Percentiles rank a stretch among this genome's conserved stretches.
These are phyloP conservation scores for Pseudopithomyces chartarum DNA, from an alignment of 2,329 filamentous ascomycete genomes.

Conservation along the genomic window DNA sequence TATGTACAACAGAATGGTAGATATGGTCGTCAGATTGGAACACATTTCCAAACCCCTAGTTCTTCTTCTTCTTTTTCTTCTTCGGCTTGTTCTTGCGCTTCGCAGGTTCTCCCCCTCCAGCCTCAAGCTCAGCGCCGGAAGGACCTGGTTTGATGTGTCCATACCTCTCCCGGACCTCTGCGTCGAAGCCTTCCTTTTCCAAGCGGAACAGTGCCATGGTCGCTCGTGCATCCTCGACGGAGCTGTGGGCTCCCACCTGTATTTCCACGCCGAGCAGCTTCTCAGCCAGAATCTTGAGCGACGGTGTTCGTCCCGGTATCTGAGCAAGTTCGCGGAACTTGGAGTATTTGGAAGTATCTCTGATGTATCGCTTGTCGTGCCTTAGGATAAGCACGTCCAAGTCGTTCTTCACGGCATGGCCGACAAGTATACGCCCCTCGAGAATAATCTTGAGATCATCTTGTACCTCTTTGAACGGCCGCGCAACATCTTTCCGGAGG, in stretches of 20 bases:
- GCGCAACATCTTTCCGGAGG: conserved; percentile 60
- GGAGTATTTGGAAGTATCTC: conserved; percentile 81
- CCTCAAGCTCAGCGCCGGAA: conserved; percentile 25
- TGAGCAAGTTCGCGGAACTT: conserved; percentile 72
- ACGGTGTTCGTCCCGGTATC: conserved; percentile 67
- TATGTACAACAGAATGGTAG: no score
- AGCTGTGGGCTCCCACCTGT: conserved; percentile 64
- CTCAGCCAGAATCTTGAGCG: conserved; percentile 64
- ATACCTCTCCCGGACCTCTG: conserved; percentile 73
- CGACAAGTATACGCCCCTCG: conserved; percentile 73
- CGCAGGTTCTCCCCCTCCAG: conserved; percentile 22
- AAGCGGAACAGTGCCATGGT: conserved; percentile 87
- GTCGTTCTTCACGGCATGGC: conserved; percentile 83
- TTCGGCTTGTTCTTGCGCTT: conserved; percentile 42
- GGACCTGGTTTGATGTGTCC: conserved; percentile 33
- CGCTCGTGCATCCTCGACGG: conserved; percentile 78
- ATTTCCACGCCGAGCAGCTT: conserved; percentile 64
- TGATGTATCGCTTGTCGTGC: conserved; percentile 77
- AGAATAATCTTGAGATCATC: conserved; percentile 71
- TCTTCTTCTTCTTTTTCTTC: conserved; percentile 47
- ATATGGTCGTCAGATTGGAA: no score
- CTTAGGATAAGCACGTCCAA: conserved; percentile 74
- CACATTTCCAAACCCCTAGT: conserved; percentile 1
- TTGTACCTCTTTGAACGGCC: conserved; percentile 76
- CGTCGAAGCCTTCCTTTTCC: conserved; percentile 84